Percentiles rank a stretch among this genome's conserved stretches.
Evolutionary conservation across 192 early-diverging fungal genomes (phyloP).

Genomic region (Backusella mclennaniae): DNA sequence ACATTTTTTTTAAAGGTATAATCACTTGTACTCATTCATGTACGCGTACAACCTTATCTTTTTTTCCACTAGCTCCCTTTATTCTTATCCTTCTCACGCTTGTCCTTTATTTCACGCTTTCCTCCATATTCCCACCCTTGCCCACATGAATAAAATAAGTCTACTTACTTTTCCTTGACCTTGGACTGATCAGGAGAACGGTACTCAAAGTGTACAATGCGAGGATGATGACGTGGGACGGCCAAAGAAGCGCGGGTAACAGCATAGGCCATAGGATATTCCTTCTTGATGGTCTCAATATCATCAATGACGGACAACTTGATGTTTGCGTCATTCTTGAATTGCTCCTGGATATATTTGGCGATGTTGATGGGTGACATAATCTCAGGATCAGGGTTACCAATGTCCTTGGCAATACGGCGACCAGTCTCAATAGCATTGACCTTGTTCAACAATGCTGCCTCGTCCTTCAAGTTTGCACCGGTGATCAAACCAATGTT

Average conservation of each 20-base stretch:
- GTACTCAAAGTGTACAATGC: conserved; percentile 68
- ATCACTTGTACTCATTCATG: neutral
- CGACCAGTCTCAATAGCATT: conserved; percentile 75
- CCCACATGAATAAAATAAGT: neutral
- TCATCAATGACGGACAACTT: conserved; percentile 67
- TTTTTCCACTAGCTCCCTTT: neutral
- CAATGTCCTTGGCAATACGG: conserved; percentile 75
- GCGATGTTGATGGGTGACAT: conserved; percentile 80
- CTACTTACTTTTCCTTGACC: conserved; percentile 72
- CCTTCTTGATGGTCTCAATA: conserved; percentile 64
- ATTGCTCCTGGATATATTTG: conserved; percentile 64
- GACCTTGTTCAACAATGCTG: conserved; percentile 48
- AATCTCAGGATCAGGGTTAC: conserved; percentile 82
- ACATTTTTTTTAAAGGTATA: neutral
- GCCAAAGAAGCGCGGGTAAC: conserved; percentile 69
- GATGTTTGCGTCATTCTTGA: conserved; percentile 52
- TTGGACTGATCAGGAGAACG: conserved; percentile 61
- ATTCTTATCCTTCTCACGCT: neutral
- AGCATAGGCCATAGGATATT: conserved; percentile 83
- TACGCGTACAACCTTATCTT: neutral
- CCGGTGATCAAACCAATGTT: conserved; percentile 58
- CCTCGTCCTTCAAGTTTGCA: conserved; percentile 32
- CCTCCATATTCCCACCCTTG: neutral
- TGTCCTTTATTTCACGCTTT: neutral
- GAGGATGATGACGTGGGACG: conserved; percentile 63